These are phyloP conservation scores for Trametes sp. DNA, from an alignment of 1,284 basidiomycete genomes.

Conservation along the genomic window DNA sequence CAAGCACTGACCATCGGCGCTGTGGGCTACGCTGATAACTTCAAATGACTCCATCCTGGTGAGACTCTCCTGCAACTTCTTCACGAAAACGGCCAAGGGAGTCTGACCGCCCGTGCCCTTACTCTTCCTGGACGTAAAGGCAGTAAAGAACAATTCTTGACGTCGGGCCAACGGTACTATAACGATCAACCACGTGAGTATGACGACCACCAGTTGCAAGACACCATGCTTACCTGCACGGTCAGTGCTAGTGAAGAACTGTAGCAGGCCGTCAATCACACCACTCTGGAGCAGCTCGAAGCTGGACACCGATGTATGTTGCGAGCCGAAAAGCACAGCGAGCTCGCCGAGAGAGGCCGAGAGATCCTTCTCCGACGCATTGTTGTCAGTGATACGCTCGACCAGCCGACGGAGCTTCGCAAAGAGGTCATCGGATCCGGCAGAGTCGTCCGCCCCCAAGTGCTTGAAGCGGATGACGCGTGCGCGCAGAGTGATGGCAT, in stretches of 20 bases:
- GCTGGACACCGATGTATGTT: conserved; percentile 86
- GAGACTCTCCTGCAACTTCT: conserved; percentile 92
- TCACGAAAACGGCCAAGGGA: conserved; percentile 85
- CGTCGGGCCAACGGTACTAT: conserved; percentile 66
- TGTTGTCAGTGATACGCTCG: conserved; percentile 60
- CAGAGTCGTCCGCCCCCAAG: conserved; percentile 60
- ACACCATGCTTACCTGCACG: conserved; percentile 53
- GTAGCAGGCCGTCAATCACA: conserved; percentile 86
- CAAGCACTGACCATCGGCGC: conserved; percentile 66
- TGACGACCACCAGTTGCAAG: background rate
- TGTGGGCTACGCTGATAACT: conserved; percentile 86
- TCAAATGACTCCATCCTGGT: conserved; percentile 96
- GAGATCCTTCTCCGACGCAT: conserved; percentile 72
- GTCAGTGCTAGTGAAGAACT: conserved; percentile 78
- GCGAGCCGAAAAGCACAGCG: conserved; percentile 82
- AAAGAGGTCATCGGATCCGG: conserved; percentile 70
- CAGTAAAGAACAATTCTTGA: conserved; percentile 78
- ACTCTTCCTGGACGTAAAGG: conserved; percentile 66
- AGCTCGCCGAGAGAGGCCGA: conserved; percentile 73
- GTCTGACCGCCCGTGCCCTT: conserved; percentile 57
- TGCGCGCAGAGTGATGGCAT: conserved; percentile 89
- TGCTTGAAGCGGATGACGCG: conserved; percentile 86
- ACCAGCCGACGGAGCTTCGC: conserved; percentile 72
- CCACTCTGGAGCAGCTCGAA: conserved; percentile 97
- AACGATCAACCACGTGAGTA: background rate